These are phyloP conservation scores for Pestalotiopsis sp. DNA, from an alignment of 2,329 filamentous ascomycete genomes.

Conservation along the genomic window DNA sequence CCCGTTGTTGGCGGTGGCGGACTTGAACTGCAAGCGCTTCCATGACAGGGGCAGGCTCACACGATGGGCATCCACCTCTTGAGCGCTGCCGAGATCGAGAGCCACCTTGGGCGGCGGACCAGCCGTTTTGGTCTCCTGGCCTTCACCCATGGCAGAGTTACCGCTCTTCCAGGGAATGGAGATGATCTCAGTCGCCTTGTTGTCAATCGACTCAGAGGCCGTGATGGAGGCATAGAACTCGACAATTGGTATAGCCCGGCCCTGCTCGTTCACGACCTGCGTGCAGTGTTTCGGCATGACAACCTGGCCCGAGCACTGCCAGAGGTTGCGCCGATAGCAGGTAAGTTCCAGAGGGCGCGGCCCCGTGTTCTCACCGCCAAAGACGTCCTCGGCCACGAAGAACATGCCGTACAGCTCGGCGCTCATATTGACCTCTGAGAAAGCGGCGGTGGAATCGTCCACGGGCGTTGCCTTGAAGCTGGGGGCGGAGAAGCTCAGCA, in stretches of 20 bases:
- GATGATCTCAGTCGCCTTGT: conserved; percentile 90
- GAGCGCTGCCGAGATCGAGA: conserved; percentile 58
- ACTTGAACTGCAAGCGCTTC: conserved; percentile 94
- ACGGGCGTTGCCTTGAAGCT: conserved; percentile 63
- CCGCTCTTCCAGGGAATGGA: conserved; percentile 94
- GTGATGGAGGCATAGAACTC: conserved; percentile 82
- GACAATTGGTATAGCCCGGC: conserved; percentile 75
- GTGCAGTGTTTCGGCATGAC: conserved; percentile 75
- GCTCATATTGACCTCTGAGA: conserved; percentile 67
- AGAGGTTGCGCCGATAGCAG: conserved; percentile 92
- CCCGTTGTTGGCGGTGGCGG: conserved; percentile 95
- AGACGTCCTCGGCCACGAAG: conserved; percentile 82
- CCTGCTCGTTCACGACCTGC: conserved; percentile 73
- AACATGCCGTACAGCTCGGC: conserved; percentile 88
- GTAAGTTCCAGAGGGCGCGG: conserved; percentile 76
- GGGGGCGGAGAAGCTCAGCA: conserved; percentile 74
- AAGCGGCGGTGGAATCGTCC: conserved; percentile 63
- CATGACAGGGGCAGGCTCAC: conserved; percentile 85
- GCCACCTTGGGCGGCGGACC: conserved; percentile 56
- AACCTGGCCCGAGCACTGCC: conserved; percentile 90
- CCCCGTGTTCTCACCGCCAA: conserved; percentile 59
- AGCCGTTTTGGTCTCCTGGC: conserved; percentile 51
- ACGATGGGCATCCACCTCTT: conserved; percentile 77
- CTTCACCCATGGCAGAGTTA: conserved; percentile 51
- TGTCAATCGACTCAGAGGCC: conserved; percentile 89